phyloP scores from a whole-genome alignment of 208 protist genomes.

The Trypanosoma cruzi region DNA sequence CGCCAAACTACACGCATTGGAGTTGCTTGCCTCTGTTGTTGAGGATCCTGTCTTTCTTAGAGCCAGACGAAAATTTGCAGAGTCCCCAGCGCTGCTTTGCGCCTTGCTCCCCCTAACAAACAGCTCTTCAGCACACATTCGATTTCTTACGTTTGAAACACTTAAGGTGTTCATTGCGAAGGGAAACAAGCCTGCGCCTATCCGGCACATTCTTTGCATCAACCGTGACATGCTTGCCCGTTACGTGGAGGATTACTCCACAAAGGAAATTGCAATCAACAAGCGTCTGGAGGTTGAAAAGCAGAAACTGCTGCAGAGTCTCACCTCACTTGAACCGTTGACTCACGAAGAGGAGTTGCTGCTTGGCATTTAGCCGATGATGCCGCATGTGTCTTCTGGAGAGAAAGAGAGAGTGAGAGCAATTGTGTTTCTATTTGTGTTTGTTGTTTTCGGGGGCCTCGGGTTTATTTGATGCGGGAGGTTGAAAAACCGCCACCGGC shows the following conservation, averaged over 20 bases:
- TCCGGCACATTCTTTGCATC: slow-evolving; percentile 36
- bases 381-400: neutral
- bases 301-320: slow-evolving; percentile 30
- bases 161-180: slow-evolving; percentile 38
- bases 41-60: slow-evolving; percentile 31
- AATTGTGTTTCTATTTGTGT: too few relatives aligned
- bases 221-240: slow-evolving; percentile 39
- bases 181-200: slow-evolving; percentile 34
- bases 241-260: slow-evolving; percentile 40
- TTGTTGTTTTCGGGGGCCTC: too few relatives aligned
- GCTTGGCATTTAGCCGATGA: slow-evolving; percentile 8
- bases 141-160: slow-evolving; percentile 32
- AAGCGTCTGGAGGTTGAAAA: slow-evolving; percentile 28
- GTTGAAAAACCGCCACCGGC: too few relatives aligned
- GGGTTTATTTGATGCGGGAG: too few relatives aligned
- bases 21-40: slow-evolving; percentile 34
- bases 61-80: slow-evolving; percentile 38
- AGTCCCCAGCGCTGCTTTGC: slow-evolving; percentile 64
- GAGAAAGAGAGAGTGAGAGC: neutral
- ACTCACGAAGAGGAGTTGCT: slow-evolving; percentile 35
- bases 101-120: slow-evolving; percentile 43
- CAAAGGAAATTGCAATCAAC: slow-evolving; percentile 20
- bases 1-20: slow-evolving; percentile 34
- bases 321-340: slow-evolving; percentile 28
- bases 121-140: slow-evolving; percentile 28